Base-by-base conservation (phyloP, 1,139 yeast species). In the Debaryomycetaceae sp. region DNA sequence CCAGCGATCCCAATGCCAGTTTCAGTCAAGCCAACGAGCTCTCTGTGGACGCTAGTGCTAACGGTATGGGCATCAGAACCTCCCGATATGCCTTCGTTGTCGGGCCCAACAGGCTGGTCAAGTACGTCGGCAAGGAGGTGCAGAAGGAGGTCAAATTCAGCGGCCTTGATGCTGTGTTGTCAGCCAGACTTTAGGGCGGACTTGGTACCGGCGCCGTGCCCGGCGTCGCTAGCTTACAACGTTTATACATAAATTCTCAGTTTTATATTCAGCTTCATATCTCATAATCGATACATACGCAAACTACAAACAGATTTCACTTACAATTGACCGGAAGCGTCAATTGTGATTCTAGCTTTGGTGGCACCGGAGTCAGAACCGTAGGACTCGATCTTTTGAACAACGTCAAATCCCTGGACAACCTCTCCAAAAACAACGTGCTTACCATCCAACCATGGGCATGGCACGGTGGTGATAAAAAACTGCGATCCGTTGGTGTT, bases 371-470 rank as follows among this genome's bases (percentile, higher is more conserved):
- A 75, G 63, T 76, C 70, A 51, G 97, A 83, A 68, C 99, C 99
- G 63, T 72, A 77, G 52, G 83, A 57, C 80, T 93, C 99, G 64
- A 93, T 78, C 79, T 85, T 83, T 87, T 89, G 87, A 73, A 93
- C 97, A 62, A 90, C 70, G 63, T 91, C 97, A 67, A 76, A 73
- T 63, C 98, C 98, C 48, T 90, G 96, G 59, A 75, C 70, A 59
- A 93, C 97, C 80, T 91, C 97, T 71, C 99, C 99, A 63, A 91
- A 93, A 55, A 93, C 99, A 72, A 90, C 97, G 85, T 93, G 99
- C 79, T 86, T 87, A 70, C 98, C 98, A 68, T 93, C 98, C 75
- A 93, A 85, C 97, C 98, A 91, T 58, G 97, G 87, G 71, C 87
- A 78, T 63, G 90, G 81, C 49, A 91, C 97, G 53, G 98, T 91